A percentile compares a stretch with the other conserved stretches of the same genome.
Conservation (phyloP, 139 green algal genomes). For the Chlorella ohadii region DNA sequence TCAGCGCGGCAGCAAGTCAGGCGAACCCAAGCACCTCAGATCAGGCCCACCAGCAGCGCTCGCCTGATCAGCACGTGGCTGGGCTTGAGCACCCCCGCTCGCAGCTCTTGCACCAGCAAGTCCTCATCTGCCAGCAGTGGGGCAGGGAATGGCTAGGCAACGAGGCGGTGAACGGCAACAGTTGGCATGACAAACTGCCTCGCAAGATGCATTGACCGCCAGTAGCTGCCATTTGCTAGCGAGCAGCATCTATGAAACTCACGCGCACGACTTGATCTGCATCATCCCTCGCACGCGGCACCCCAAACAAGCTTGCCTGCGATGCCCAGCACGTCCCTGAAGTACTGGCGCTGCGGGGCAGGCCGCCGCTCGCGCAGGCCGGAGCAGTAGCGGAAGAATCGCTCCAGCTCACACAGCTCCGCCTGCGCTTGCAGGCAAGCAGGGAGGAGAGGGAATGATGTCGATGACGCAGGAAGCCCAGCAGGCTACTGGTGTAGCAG, state of each 20-base stretch:
- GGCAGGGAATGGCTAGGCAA: not conserved
- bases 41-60: not conserved
- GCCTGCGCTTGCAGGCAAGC: conserved; percentile 37
- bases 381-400: conserved; percentile 81
- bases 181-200: too few relatives aligned
- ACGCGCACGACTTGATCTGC: too few relatives aligned
- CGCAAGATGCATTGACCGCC: too few relatives aligned
- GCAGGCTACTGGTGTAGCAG: not conserved
- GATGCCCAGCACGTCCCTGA: conserved; percentile 15
- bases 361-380: conserved; percentile 66
- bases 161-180: not conserved
- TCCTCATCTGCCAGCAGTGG: conserved; percentile 45
- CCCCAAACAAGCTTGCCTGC: conserved; percentile 3
- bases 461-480: not conserved
- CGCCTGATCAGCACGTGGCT: conserved; percentile 68
- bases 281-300: too few relatives aligned
- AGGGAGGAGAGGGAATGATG: not conserved
- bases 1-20: not conserved
- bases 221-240: too few relatives aligned
- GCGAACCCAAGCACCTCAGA: not conserved
- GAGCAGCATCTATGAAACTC: too few relatives aligned
- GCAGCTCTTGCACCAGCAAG: conserved; percentile 71
- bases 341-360: conserved; percentile 56
- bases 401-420: conserved; percentile 62
- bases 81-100: conserved; percentile 80